Evolutionary conservation across 2,329 filamentous ascomycete species (phyloP), one percentile per base, ranked within the genome.

Genomic region (Plenodomus lindquistii): DNA sequence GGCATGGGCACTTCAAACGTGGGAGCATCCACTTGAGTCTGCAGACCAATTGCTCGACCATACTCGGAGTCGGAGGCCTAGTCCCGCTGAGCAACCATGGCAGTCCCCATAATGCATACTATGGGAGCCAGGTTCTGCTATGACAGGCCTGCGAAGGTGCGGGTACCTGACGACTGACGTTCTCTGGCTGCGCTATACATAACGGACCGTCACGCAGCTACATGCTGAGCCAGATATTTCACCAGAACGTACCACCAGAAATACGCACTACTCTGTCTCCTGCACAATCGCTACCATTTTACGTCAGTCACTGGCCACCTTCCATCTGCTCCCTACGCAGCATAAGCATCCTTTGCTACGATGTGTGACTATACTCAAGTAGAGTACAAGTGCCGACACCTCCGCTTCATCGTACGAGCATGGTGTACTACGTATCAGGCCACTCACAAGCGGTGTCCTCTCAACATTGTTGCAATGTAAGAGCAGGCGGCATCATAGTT

Each of bases 331-430:
- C n/a, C 27, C 4, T 7, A 31, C 27, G 22, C 29, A n/a, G 40
- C 40, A 15, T 36, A 38, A 18, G 44, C 40, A 29, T 52, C 49
- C 40, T 42, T 42, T 40, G 41, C 42, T 35, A 53, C 29, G 35
- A 84, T 84, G 81, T 84, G 81, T 65, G 80, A 83, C 64, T 83
- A 83, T 57, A 83, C 77, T 18, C 78, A 83, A 67, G 81, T 84
- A 45, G 78, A 82, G 51, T 84, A 81, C 63, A 73, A 75, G 35
- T 84, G 81, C 67, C 75, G 75, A 41, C 81, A 84, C 66, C 69
- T 80, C 48, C 75, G 81, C 27, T 83, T 78, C 57, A 79, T 78
- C 8, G 81, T 83, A 38, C 74, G 79, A 54, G 79, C 79, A 16
- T 83, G 81, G 81, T 83, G 81, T 72, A 71, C 73, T 46, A 77